Percentiles rank a stretch among this genome's conserved stretches.
Evolutionary conservation across 148 eudicot genomes (phyloP).

Genomic region (Camellia granthamiana): DNA sequence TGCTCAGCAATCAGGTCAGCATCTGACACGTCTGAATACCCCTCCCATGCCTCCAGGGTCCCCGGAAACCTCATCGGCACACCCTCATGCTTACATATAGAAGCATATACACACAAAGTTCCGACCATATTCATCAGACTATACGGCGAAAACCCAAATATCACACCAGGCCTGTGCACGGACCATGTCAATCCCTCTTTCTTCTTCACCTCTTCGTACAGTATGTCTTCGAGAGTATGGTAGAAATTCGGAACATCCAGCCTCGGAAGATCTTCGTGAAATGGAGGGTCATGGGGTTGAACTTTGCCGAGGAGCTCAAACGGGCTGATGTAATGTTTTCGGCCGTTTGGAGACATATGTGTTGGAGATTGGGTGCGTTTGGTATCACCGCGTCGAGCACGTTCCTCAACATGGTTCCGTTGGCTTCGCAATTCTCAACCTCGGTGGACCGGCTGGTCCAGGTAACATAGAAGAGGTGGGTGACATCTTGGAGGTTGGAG

Average conservation of each 20-base stretch:
- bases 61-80: slow-evolving; percentile 62
- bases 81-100: slow-evolving; percentile 67
- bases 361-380: slow-evolving; percentile 58
- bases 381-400: slow-evolving; percentile 57
- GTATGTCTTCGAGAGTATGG: slow-evolving; percentile 53
- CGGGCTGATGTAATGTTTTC: slow-evolving; percentile 37
- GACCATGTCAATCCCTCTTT: slow-evolving; percentile 67
- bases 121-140: slow-evolving; percentile 64
- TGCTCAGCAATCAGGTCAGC: slow-evolving; percentile 83
- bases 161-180: slow-evolving; percentile 57
- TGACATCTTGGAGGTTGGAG: slow-evolving; percentile 49
- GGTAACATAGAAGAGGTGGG: slow-evolving; percentile 70
- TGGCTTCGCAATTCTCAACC: slow-evolving; percentile 41
- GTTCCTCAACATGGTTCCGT: slow-evolving; percentile 61
- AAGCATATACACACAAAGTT: slow-evolving; percentile 63
- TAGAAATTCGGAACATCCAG: slow-evolving; percentile 42
- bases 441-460: slow-evolving; percentile 52
- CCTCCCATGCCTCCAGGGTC: slow-evolving; percentile 49
- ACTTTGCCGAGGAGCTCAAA: slow-evolving; percentile 29
- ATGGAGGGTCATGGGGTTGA: slow-evolving; percentile 39
- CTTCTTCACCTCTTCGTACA: slow-evolving; percentile 48
- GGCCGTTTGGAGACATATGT: slow-evolving; percentile 65
- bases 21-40: slow-evolving; percentile 57
- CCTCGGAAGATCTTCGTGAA: slow-evolving; percentile 59
- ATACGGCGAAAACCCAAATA: slow-evolving; percentile 69